Evolutionary conservation across 1,139 yeast genomes (phyloP).

Genomic region (Suhomyces bribrorum): DNA sequence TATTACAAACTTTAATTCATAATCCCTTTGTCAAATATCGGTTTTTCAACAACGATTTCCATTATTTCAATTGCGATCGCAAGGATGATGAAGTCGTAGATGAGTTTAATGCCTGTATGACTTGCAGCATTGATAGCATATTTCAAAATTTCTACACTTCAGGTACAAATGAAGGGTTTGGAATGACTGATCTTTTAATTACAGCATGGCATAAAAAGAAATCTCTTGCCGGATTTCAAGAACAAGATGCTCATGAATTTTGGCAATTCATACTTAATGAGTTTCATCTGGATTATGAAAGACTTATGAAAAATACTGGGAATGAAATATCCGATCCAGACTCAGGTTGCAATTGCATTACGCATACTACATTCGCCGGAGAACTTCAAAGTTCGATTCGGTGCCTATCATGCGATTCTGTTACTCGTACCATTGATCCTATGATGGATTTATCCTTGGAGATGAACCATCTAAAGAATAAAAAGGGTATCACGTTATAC

Average conservation of each 20-base stretch:
- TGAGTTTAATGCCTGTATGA: constrained; percentile 58
- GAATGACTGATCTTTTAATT: constrained; percentile 68
- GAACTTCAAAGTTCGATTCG: constrained; percentile 70
- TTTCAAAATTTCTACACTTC: constrained; percentile 66
- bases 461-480: constrained; percentile 41
- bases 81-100: constrained; percentile 31
- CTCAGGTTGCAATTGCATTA: constrained; percentile 65
- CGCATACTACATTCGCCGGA: constrained; percentile 80
- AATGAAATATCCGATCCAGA: constrained; percentile 4
- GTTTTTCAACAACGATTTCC: constrained; percentile 67
- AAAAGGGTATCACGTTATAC: constrained; percentile 38
- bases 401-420: constrained; percentile 67
- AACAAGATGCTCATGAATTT: constrained; percentile 98
- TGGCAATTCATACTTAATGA: constrained; percentile 89
- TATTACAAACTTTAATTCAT: constrained; percentile 81
- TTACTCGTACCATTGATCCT: constrained; percentile 79
- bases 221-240: constrained; percentile 89
- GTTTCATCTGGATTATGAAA: constrained; percentile 60
- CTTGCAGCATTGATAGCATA: constrained; percentile 82
- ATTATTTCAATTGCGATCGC: constrained; percentile 43
- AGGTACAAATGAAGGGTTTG: constrained; percentile 61
- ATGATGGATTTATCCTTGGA: constrained; percentile 88
- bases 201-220: constrained; percentile 86
- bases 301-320: constrained; percentile 20
- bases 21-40: constrained; percentile 81